Evolutionary conservation across 75 land plant genomes (phyloP), one percentile per base, ranked within the genome.

Genomic region (Pinus taeda): DNA sequence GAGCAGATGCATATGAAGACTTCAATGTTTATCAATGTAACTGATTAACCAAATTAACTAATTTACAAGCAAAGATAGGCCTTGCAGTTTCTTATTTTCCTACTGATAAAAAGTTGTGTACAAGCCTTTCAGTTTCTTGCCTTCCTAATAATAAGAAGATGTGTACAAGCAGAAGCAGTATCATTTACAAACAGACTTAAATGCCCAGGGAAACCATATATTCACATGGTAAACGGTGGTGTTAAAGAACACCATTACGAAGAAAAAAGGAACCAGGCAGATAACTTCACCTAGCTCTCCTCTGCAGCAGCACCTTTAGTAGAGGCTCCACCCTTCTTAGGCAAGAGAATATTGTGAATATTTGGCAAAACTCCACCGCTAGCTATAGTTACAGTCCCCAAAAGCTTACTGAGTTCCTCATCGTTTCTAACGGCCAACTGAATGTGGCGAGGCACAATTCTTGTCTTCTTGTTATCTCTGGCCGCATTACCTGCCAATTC

Each of bases 401-500:
- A 37, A 15, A 76, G 69, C 75, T 60, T 76, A 21, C 69, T 39
- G 3, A 76, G n/a, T 37, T 76, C 77, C 1, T 76, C 77, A 59
- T 76, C 77, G 13, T 76, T 76, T 21, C 69, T 57, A 15, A 76
- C 60, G 0, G 77, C 77, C 21, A 76, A 6, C 45, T 76, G 77
- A 21, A 76, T 76, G 21, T 76, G 77, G 0, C 77, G 69, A 15
- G 77, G 77, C 30, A 58, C 69, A 18, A 76, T 76, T 39, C 77
- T 57, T 0, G 77, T 60, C 74, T 76, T 76, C 77, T 76, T 76
- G 45, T 76, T 58, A 18, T 76, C 67, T 4, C 69, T 15, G 9
- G 77, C 63, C 2, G 77, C 77, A 17, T 76, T 76, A 15, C 77
- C 77, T 3, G 77, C 77, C n/a, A 76, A 4, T 75, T 76, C 77